Base-by-base conservation (phyloP, 2,329 filamentous ascomycete species). In the Cladosporium sp. region DNA sequence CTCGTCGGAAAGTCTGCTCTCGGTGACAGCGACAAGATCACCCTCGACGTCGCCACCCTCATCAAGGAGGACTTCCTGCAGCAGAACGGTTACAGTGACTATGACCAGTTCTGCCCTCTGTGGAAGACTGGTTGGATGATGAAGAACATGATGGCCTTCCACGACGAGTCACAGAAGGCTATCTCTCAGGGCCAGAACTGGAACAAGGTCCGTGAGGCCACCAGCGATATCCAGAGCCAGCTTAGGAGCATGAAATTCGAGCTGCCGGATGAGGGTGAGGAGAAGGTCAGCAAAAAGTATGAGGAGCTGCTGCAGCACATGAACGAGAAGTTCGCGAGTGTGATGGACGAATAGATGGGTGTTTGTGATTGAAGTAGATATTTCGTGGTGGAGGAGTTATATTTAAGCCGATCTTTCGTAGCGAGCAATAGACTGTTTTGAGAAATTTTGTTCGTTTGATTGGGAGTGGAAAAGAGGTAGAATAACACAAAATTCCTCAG, bases 101-200 rank as follows among this genome's bases (percentile, higher is more conserved):
- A 99, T 78, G 95, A 99, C 78, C 93, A 98, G 82, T 99, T 96
- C 88, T 99, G 95, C 78, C 95, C 95, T 59, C 87, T 99, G 76
- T 99, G 95, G 95, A 99, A 99, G 89, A 99, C 95, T 0, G 91
- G 96, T 79, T 99, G 95, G 90, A 98, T 99, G 95, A 99, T 99
- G 95, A 97, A 96, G 87, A 90, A 92, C 70, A 98, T 99, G 89
- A 91, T 99, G 85, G 91, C 90, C 66, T 99, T 94, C 87, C 92
- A 97, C 78, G 96, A 99, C 75, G 95, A 99, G 84, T 89, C 92
- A 28, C 94, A 98, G 79, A 98, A 97, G 87, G 93, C 92, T 7
- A 87, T 99, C 76, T 86, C 91, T 6, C 92, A 97, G 79, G 95
- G 95, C 67, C 91, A 94, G 80, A 90, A 83, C 80, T 99, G 95